phyloP scores from a whole-genome alignment of 139 green algal species.

The Spirogloea muscicola region DNA sequence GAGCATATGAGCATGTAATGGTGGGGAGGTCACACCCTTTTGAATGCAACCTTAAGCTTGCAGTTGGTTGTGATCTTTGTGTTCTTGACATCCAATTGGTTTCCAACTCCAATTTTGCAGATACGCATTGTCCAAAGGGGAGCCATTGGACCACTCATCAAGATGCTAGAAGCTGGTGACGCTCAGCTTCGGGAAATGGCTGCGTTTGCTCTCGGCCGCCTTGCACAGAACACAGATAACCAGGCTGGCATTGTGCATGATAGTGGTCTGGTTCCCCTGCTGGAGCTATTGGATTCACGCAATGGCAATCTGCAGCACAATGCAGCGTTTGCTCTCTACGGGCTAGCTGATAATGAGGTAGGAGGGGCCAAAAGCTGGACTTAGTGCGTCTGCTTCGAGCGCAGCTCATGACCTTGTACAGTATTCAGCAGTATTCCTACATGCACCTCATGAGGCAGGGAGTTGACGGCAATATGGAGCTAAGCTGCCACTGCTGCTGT shows the following conservation, averaged over 20 bases:
- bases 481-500: too few species aligned
- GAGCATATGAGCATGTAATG: too few species aligned
- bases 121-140: slow-evolving; percentile 88
- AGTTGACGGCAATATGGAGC: too few species aligned
- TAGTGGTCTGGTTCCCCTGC: slow-evolving; percentile 75
- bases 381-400: too few species aligned
- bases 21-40: too few species aligned
- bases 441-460: too few species aligned
- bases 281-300: slow-evolving; percentile 84
- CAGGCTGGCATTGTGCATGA: slow-evolving; percentile 81
- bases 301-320: slow-evolving; percentile 77
- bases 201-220: slow-evolving; percentile 91
- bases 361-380: too few species aligned
- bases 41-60: too few species aligned
- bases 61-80: too few species aligned
- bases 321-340: slow-evolving; percentile 92
- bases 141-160: slow-evolving; percentile 86
- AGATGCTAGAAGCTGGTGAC: slow-evolving; percentile 79
- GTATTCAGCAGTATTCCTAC: too few species aligned
- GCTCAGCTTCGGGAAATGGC: slow-evolving; percentile 90
- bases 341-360: slow-evolving; percentile 87
- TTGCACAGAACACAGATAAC: slow-evolving; percentile 91
- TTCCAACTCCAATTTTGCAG: slow-evolving; percentile 9
- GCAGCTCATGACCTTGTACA: too few species aligned
- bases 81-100: too few species aligned